Evolutionary conservation across 805 yeast genomes (phyloP).

Genomic region (Zygosaccharomyces rouxii): DNA sequence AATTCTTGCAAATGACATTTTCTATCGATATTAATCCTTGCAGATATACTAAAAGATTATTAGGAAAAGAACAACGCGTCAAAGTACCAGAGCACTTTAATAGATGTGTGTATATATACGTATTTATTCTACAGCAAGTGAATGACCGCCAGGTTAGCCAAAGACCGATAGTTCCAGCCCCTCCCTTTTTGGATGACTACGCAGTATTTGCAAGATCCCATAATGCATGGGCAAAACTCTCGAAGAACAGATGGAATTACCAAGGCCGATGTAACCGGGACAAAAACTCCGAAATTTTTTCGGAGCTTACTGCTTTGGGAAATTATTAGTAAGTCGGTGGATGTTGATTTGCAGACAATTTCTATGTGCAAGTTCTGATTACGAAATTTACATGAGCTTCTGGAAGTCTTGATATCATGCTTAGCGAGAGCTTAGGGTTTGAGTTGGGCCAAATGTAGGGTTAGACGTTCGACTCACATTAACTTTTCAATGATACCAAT

Average conservation of each 20-base stretch:
- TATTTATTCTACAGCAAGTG: neutral
- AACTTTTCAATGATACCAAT: too few relatives aligned
- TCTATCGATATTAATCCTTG: neutral
- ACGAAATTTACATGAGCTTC: neutral
- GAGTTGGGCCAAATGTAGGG: too few relatives aligned
- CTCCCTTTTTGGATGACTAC: neutral
- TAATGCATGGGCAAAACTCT: neutral
- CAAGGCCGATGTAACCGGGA: too few relatives aligned
- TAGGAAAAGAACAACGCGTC: too few relatives aligned
- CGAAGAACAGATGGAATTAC: neutral
- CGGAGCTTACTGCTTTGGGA: neutral
- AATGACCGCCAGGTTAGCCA: neutral
- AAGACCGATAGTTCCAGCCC: neutral
- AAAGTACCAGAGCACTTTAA: too few relatives aligned
- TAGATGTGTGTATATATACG: neutral
- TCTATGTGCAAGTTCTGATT: neutral
- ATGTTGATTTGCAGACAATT: neutral
- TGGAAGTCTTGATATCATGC: neutral
- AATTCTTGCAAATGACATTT: slow-evolving; percentile 17
- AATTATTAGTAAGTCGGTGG: neutral
- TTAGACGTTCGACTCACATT: too few relatives aligned
- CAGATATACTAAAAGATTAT: too few relatives aligned
- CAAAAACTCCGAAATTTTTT: too few relatives aligned
- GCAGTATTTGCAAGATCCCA: neutral
- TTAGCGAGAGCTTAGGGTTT: too few relatives aligned